Percentiles rank a stretch among this genome's conserved stretches.
These are phyloP conservation scores for Malus sieversii DNA, from an alignment of 306 rosid genomes.

Conservation along the genomic window DNA sequence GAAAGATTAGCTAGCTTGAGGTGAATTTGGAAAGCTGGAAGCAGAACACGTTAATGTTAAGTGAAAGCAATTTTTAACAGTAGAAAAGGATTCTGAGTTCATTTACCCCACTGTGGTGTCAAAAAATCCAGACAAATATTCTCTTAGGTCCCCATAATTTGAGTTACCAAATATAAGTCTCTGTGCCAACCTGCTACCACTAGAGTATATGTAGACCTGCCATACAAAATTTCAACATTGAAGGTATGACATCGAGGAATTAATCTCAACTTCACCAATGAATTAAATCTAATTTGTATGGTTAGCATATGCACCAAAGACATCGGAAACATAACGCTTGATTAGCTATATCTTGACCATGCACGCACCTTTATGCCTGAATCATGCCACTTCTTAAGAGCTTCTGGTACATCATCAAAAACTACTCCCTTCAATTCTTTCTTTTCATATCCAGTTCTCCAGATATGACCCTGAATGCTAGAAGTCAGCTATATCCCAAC, in stretches of 20 bases:
- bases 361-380: conserved; percentile 62
- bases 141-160: conserved; percentile 75
- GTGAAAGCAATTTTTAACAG: background rate
- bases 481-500: conserved; percentile 20
- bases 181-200: conserved; percentile 97
- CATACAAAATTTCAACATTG: conserved; percentile 14
- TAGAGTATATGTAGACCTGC: conserved; percentile 93
- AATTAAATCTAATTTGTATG: background rate
- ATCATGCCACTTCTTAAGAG: conserved; percentile 77
- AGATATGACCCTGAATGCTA: conserved; percentile 80
- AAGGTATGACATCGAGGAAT: conserved; percentile 1
- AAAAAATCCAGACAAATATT: conserved; percentile 80
- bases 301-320: background rate
- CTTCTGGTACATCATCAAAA: conserved; percentile 85
- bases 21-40: background rate
- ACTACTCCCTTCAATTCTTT: conserved; percentile 79
- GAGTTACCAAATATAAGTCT: conserved; percentile 85
- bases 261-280: background rate
- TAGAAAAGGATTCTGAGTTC: background rate
- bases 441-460: conserved; percentile 80
- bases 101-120: conserved; percentile 88
- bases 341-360: background rate
- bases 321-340: background rate
- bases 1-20: background rate
- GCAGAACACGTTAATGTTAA: background rate